Evolutionary conservation across 257 asterid species (phyloP), one percentile per base, ranked within the genome.

Genomic region (Thymus mandschuricus): DNA sequence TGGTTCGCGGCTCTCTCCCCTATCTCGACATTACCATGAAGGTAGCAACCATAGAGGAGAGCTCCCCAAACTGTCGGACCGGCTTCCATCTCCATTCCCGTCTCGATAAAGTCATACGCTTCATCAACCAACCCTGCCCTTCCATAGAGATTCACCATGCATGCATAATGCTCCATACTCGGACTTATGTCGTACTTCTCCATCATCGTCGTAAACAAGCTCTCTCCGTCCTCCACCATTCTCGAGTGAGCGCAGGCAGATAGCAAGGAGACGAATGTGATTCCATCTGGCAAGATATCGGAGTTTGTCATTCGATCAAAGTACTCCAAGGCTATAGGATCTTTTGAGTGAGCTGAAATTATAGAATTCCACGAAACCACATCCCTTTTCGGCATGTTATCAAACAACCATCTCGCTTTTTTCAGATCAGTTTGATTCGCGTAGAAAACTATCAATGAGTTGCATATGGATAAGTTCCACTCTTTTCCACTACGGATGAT

Each of bases 61-160:
- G 98, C 96, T 27, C 98, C 98, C 97, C 96, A 93, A 8, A 88
- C 91, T 15, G 95, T 83, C 12, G 96, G 86, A 27, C 97, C 96
- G 28, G 92, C 92, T 75, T 84, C 85, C 5, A 74, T 62, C 67
- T 82, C 88, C 86, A 89, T 91, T 55, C 58, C 70, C 0, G 75
- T 80, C 66, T 29, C 64, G 35, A 90, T 75, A 52, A 93, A 60
- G 28, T 81, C 82, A 64, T 81, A 77, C 9, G 96, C 98, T 78
- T 85, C 71, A 4, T 74, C 54, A 8, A 89, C 60, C 64, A 83
- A 77, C 13, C 97, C 97, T 1, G 88, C 80, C 68, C 91, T 84
- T 50, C 80, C 91, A 61, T 93, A 93, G 66, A 93, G 90, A 81
- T 91, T 91, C 33, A 89, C 98, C 94, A 91, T 81, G 68, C 98